These are phyloP conservation scores for Bigelowiella natans DNA, from an alignment of 78 protist genomes.

Conservation along the genomic window DNA sequence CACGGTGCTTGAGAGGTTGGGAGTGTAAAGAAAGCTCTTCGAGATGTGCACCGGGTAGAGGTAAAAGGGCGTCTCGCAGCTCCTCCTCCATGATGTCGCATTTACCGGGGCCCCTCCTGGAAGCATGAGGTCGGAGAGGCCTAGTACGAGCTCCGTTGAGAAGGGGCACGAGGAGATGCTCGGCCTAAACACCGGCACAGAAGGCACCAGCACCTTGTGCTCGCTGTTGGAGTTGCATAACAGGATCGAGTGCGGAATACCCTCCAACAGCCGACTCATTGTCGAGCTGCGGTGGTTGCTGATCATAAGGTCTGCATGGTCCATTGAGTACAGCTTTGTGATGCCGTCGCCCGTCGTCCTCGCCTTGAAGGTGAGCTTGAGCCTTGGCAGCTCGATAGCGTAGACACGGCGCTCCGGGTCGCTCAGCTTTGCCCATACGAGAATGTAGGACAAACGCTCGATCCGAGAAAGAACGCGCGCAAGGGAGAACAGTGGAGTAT, in stretches of 20 bases:
- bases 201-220: conserved; percentile 9
- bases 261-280: conserved; percentile 1
- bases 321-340: conserved; percentile 3
- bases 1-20: conserved; percentile 24
- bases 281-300: background rate
- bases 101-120: background rate
- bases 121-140: background rate
- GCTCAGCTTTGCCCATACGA: conserved; percentile 15
- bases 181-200: background rate
- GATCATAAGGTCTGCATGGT: conserved; percentile 34
- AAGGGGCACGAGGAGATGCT: background rate
- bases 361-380: conserved; percentile 34
- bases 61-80: background rate
- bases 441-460: background rate
- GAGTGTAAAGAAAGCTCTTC: conserved; percentile 18
- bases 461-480: background rate
- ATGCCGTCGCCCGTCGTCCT: background rate
- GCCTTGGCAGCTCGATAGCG: conserved; percentile 40
- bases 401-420: background rate
- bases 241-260: conserved; percentile 33
- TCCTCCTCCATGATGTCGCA: background rate
- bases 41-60: conserved; percentile 34
- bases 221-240: conserved; percentile 18
- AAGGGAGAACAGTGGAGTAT: background rate
- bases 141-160: conserved; percentile 33